Evolutionary conservation across 345 rosid genomes (phyloP), one percentile per base, ranked within the genome.

Genomic region (Barbarea vulgaris): DNA sequence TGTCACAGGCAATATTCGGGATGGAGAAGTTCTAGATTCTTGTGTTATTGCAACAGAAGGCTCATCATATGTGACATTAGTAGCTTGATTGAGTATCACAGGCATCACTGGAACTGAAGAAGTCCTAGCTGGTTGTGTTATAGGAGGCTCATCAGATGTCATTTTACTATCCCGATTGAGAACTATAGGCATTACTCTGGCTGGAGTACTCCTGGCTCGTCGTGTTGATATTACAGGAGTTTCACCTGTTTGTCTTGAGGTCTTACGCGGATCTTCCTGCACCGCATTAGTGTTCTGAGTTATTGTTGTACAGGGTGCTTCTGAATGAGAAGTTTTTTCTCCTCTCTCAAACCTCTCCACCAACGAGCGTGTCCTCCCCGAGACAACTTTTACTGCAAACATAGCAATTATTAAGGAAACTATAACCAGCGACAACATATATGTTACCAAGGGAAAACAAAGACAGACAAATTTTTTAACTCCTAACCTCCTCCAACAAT

Each of bases 281-380:
- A 17, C 73, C 5, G 11, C 34, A 42, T 34, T 53, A 44, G 22
- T 72, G 48, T 18, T 72, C 13, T 39, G 67, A 36, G 42, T 37
- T 51, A 74, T 69, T 69, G 61, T 69, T 64, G 64, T 28, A 73
- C 60, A 76, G 58, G 66, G 48, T 64, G 78, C 81, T 74, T 81
- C 88, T 50, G 50, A 74, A 73, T 52, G 69, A 67, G 64, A 70
- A 21, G 59, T 46, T 67, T 44, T 83, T 64, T 91, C 92, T 70
- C 84, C 83, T 77, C 85, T 85, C 85, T 95, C 99, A 83, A 95
- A 95, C 82, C 69, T 90, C 88, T 93, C 99, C 34, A 95, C 99
- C 67, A 93, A 84, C 34, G 87, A 53, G 51, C 99, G 99, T 11
- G 97, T 95, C 80, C 96, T 84, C 68, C 99, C 99, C 1, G 80